Evolutionary conservation across 1,139 yeast genomes (phyloP), one percentile per base, ranked within the genome.

Genomic region (Suhomyces taliae): DNA sequence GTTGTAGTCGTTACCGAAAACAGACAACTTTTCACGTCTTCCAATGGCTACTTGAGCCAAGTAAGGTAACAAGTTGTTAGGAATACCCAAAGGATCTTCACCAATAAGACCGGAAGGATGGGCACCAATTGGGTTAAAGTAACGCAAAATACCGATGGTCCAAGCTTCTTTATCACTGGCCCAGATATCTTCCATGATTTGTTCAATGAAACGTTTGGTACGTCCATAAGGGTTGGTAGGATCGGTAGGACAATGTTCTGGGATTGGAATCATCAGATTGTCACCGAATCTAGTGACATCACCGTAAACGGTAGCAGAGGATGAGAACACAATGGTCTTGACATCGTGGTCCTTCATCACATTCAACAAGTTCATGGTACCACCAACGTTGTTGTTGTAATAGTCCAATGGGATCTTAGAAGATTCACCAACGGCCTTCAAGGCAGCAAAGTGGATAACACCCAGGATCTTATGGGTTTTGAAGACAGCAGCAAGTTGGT

Each of bases 381-480:
- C 93, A 31, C 69, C 64, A 35, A 87, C 81, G 59, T 87, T 87
- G 62, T 85, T 85, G 47, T 81, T 82, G 63, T 85, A 87, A 67
- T 87, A 87, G 39, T 66, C 73, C 49, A 86, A 73, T n/a, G 95
- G 95, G 47, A 83, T 79, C 57, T 78, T 61, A 33, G 87, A 78
- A n/a, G 90, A 83, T 65, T 87, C 95, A 35, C 90, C 93, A 34
- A 87, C 95, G 2, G 95, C 93, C 65, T 87, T 87, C 60, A 87
- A 77, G 26, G 91, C 93, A n/a, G 95, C 95, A 68, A 87, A 87
- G 63, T 87, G 95, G 44, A 88, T 77, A 12, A 87, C 90, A 1
- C 88, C 80, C 34, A 72, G 66, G 52, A 87, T 77, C 7, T 73
- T 68, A 66, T 78, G 78, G 41, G 69, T 61, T 40, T 67, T 55